phyloP scores from a whole-genome alignment of 805 yeast genomes.

The Candida arabinofermentans region DNA sequence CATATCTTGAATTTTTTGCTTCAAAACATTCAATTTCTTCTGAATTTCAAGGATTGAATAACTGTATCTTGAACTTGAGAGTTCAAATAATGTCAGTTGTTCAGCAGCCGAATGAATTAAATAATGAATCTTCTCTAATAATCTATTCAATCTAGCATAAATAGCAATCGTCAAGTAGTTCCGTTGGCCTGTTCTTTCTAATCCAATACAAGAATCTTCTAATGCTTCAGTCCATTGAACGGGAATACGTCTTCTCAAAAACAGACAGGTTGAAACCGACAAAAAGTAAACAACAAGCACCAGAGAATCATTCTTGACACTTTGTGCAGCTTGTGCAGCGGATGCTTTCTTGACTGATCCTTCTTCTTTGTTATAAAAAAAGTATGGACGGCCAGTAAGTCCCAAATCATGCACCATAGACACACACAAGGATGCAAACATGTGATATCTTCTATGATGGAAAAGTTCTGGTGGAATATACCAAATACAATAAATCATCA shows the following conservation, averaged over 20 bases:
- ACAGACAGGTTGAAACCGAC: conserved; percentile 60
- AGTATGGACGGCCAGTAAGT: conserved; percentile 50
- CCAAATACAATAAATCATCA: conserved; percentile 67
- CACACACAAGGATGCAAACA: conserved; percentile 61
- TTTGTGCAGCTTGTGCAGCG: conserved; percentile 34
- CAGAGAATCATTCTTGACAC: conserved; percentile 45
- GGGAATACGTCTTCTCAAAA: conserved; percentile 58
- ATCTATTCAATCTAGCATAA: conserved; percentile 54
- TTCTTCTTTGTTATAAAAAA: conserved; percentile 37
- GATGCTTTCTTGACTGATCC: conserved; percentile 39
- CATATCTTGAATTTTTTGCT: conserved; percentile 31
- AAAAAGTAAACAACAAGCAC: conserved; percentile 58
- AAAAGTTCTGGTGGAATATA: conserved; percentile 81
- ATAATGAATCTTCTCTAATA: conserved; percentile 58
- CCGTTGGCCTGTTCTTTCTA: conserved; percentile 36
- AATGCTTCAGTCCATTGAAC: conserved; percentile 64
- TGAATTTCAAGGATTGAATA: conserved; percentile 49
- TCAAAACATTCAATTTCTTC: conserved; percentile 38
- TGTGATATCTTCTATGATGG: conserved; percentile 72
- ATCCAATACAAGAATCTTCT: conserved; percentile 51
- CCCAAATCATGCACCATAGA: conserved; percentile 76
- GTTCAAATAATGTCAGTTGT: conserved; percentile 27
- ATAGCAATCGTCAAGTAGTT: conserved; percentile 44
- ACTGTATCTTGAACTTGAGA: conserved; percentile 28
- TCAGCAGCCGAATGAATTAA: conserved; percentile 42